Evolutionary conservation across 1,284 basidiomycete species (phyloP), one percentile per base, ranked within the genome.

Genomic region (Xerocomus cyaneibrunnescens): DNA sequence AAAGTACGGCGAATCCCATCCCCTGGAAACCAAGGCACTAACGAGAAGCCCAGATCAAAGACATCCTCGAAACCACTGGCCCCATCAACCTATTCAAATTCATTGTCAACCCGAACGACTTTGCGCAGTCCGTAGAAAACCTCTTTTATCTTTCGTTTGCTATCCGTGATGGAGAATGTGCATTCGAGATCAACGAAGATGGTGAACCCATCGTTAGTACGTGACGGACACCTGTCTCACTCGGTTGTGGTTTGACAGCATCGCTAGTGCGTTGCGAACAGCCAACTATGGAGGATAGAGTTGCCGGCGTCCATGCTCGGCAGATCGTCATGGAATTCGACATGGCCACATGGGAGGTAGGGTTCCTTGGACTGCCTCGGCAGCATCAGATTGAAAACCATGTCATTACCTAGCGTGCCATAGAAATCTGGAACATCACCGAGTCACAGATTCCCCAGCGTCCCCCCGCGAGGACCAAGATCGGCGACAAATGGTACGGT

Each of bases 101-200:
- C 62, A 80, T 94, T 42, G 75, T 95, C 55, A 94, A 97, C 62
- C 94, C 94, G 7, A 69, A 85, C 30, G 87, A 92, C 60, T 97
- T 93, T 63, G 86, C 87, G 0, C 94, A 97, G 67, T 92, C 92
- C 0, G 90, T 97, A 19, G 94, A 97, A 71, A 97, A 97, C 65
- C 75, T 96, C 19, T 97, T 97, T 68, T 92, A 96, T 62, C 77
- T 96, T 2, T 94, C 93, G 0, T 97, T 97, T 71, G 76, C 95
- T 47, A 88, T 97, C 44, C 79, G 89, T 40, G 92, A 96, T 60
- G 90, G 87, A 13, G 84, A 83, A 62, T 91, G 85, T 42, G 83
- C 85, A 6, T 74, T 92, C 39, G 82, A 88, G 58, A 79, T 79
- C 2, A 72, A 76, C 40, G 74, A 83, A 5, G 73, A 86, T 0